Conservation (phyloP, 2,329 filamentous ascomycete species). For the Helicocarpus griseus region DNA sequence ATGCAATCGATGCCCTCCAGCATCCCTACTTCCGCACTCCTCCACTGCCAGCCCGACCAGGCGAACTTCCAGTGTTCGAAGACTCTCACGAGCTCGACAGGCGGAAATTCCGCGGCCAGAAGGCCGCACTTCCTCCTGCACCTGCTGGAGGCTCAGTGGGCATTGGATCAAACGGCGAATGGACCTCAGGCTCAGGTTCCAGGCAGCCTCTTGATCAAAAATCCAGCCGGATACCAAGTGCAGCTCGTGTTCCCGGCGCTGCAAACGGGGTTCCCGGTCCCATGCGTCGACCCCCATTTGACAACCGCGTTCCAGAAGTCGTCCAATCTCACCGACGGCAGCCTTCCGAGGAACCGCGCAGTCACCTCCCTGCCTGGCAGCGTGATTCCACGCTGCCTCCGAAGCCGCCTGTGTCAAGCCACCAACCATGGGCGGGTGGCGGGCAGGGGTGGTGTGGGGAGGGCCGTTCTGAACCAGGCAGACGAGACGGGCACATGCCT, state of each 20-base stretch:
- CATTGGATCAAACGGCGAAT: slow-evolving; percentile 53
- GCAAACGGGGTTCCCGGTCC: slow-evolving; percentile 17
- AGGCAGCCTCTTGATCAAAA: slow-evolving; percentile 22
- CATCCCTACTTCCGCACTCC: slow-evolving; percentile 81
- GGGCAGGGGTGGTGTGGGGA: slow-evolving; percentile 20
- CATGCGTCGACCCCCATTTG: slow-evolving; percentile 19
- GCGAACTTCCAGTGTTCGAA: slow-evolving; percentile 83
- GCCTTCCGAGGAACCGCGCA: slow-evolving; percentile 15
- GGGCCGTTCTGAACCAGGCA: slow-evolving; percentile 19
- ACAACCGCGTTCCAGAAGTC: slow-evolving; percentile 17
- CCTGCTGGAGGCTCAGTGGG: slow-evolving; percentile 87
- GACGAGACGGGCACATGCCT: slow-evolving; percentile 22
- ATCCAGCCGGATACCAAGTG: slow-evolving; percentile 27
- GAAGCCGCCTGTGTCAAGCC: slow-evolving; percentile 24
- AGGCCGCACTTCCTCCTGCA: slow-evolving; percentile 74
- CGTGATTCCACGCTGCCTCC: slow-evolving; percentile 28
- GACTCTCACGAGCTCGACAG: slow-evolving; percentile 96
- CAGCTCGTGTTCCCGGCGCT: slow-evolving; percentile 22
- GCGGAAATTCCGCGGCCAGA: slow-evolving; percentile 81
- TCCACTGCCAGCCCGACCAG: slow-evolving; percentile 69
- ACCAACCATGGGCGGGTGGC: slow-evolving; percentile 21
- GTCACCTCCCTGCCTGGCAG: slow-evolving; percentile 19
- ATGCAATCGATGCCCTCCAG: slow-evolving; percentile 84
- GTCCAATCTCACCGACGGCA: slow-evolving; percentile 14
- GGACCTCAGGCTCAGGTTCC: slow-evolving; percentile 27